A percentile compares a stretch with the other conserved stretches of the same genome.
These are phyloP conservation scores for Solanum neorickii DNA, from an alignment of 257 asterid genomes.

Conservation along the genomic window DNA sequence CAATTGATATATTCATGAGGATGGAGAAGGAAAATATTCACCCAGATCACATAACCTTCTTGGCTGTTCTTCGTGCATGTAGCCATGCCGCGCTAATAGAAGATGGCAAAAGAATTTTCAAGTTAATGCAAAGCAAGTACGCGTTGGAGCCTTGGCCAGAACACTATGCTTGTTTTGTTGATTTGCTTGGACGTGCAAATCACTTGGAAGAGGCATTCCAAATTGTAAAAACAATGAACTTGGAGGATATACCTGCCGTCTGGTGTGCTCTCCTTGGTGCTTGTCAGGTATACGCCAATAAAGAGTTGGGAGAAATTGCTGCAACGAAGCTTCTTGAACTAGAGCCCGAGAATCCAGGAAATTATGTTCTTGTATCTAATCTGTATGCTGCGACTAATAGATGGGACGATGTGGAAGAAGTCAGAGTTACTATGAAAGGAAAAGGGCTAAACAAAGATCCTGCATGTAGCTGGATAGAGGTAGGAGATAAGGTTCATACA, in stretches of 20 bases:
- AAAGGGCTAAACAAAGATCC: constrained; percentile 72
- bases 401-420: constrained; percentile 69
- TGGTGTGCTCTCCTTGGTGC: constrained; percentile 78
- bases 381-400: constrained; percentile 50
- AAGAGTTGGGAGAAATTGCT: constrained; percentile 66
- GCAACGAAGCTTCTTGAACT: constrained; percentile 60
- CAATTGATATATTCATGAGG: constrained; percentile 31
- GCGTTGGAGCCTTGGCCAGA: constrained; percentile 75
- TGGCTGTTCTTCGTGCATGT: constrained; percentile 65
- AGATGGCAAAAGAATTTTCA: constrained; percentile 45
- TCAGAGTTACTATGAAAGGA: constrained; percentile 46
- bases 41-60: constrained; percentile 61
- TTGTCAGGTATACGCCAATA: constrained; percentile 51
- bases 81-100: constrained; percentile 74
- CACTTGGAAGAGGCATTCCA: constrained; percentile 55
- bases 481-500: constrained; percentile 43
- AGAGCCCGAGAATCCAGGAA: constrained; percentile 67
- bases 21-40: constrained; percentile 36
- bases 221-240: constrained; percentile 35
- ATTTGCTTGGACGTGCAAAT: constrained; percentile 83
- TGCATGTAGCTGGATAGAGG: constrained; percentile 87
- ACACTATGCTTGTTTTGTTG: constrained; percentile 76
- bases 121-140: constrained; percentile 39
- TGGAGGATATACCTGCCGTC: constrained; percentile 44
- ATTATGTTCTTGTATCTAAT: constrained; percentile 68